Evolutionary conservation across 768 basidiomycete genomes (phyloP), one percentile per base, ranked within the genome.

Genomic region (Tulasnella sp.): DNA sequence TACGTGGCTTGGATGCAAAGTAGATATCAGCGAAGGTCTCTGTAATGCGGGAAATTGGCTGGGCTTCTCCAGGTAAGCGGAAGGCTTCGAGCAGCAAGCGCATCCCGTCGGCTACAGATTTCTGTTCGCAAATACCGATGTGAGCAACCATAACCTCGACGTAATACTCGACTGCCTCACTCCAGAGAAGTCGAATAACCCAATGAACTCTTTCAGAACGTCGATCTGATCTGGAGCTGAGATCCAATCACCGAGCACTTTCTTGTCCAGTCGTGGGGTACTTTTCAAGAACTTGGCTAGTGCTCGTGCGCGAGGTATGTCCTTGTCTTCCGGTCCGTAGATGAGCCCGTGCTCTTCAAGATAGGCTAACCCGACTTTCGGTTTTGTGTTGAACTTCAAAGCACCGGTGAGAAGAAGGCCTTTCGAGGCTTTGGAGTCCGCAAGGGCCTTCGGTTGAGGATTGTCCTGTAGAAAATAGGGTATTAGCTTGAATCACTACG

Each of bases 81-180:
- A 99, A 98, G 8, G 92, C 88, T 84, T 99, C 98, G 14, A 99
- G 88, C 79, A 99, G 86, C 83, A 98, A 96, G 34, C 98, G 91
- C 93, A 99, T 92, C 1, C 96, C 97, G 80, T 99, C 98, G 21
- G 95, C 96, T 80, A 98, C 89, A 21, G 92, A 90, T 93, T 97
- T 97, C 96, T 98, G 82, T 74, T 19, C 39, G 44, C 44, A 73
- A 27, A 52, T 34, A 39, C 58, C 73, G 71, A 62, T 31, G 18
- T n/a, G 36, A 21, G 12, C 42, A 38, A 78, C n/a, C 18, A 75
- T 48, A 27, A 7, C 42, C 9, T 27, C 21, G 48, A 24, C 14
- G n/a, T 0, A n/a, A 5, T 21, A 56, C 72, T 27, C 2, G 78
- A 38, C 72, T 77, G 5, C 86, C 91, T 83, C 82, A 97, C 97